Conservation (phyloP, 768 basidiomycete genomes). For the Tricholoma flavovirens region DNA sequence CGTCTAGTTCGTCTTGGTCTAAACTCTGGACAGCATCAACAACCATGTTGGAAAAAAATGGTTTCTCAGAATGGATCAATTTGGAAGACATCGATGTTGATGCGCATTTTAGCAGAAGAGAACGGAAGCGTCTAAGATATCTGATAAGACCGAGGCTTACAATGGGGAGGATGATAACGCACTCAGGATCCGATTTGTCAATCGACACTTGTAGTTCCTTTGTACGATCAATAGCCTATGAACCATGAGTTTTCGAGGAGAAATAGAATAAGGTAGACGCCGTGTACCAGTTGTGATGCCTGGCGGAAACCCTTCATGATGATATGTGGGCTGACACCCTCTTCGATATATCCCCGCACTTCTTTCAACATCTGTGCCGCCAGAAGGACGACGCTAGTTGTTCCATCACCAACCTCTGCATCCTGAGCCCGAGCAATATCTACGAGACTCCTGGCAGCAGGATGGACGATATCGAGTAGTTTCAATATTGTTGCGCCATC, state of each 20-base stretch:
- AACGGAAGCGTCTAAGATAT: slow-evolving; percentile 73
- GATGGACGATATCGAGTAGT: slow-evolving; percentile 95
- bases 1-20: slow-evolving; percentile 91
- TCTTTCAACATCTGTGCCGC: slow-evolving; percentile 95
- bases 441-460: slow-evolving; percentile 94
- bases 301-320: slow-evolving; percentile 95
- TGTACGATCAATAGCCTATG: slow-evolving; percentile 78
- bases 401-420: slow-evolving; percentile 97
- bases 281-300: slow-evolving; percentile 76
- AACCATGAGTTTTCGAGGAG: background rate
- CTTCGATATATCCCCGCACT: slow-evolving; percentile 86
- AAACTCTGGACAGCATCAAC: slow-evolving; percentile 93
- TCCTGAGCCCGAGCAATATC: slow-evolving; percentile 98
- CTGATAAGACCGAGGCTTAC: slow-evolving; percentile 13
- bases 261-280: slow-evolving; percentile 6
- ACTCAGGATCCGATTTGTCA: slow-evolving; percentile 89
- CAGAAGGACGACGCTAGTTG: slow-evolving; percentile 91
- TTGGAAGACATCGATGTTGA: slow-evolving; percentile 99
- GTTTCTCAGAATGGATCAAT: slow-evolving; percentile 97
- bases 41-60: slow-evolving; percentile 98
- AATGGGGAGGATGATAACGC: slow-evolving; percentile 24
- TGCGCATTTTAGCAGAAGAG: slow-evolving; percentile 92
- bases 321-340: slow-evolving; percentile 94
- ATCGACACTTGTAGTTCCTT: slow-evolving; percentile 86
- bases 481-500: slow-evolving; percentile 99